A percentile compares a stretch with the other conserved stretches of the same genome.
These are phyloP conservation scores for Saccharomycopsis oosterbeekiorum DNA, from an alignment of 805 yeast genomes.

Conservation along the genomic window DNA sequence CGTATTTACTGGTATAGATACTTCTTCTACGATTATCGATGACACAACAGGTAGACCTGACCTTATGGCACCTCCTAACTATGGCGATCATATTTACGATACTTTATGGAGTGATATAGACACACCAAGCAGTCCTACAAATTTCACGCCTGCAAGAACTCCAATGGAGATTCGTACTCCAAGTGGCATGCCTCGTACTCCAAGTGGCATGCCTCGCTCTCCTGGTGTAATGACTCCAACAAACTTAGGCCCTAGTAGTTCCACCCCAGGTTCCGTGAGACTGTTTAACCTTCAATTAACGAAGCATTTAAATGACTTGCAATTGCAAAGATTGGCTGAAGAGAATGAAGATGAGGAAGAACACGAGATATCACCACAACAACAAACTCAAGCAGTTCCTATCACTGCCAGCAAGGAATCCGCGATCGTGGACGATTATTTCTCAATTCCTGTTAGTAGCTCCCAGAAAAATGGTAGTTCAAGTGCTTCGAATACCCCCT, in stretches of 20 bases:
- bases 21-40: slow-evolving; percentile 18
- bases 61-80: slow-evolving; percentile 75
- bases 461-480: slow-evolving; percentile 12
- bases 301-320: slow-evolving; percentile 43
- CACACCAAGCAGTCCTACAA: slow-evolving; percentile 36
- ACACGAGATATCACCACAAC: neutral
- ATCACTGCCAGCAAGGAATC: neutral
- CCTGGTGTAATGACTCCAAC: slow-evolving; percentile 4
- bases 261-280: slow-evolving; percentile 4
- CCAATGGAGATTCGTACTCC: slow-evolving; percentile 21
- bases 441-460: slow-evolving; percentile 20
- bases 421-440: slow-evolving; percentile 26
- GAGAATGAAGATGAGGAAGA: slow-evolving; percentile 17
- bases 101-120: slow-evolving; percentile 58
- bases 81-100: slow-evolving; percentile 75
- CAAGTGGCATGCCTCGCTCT: neutral
- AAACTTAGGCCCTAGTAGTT: neutral
- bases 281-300: slow-evolving; percentile 27
- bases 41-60: slow-evolving; percentile 30
- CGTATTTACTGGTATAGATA: slow-evolving; percentile 25
- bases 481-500: slow-evolving; percentile 31
- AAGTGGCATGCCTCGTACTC: neutral
- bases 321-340: slow-evolving; percentile 35
- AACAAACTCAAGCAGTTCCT: neutral
- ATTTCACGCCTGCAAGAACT: slow-evolving; percentile 18